phyloP scores from a whole-genome alignment of 768 basidiomycete species.

The Chalciporus piperatus region DNA sequence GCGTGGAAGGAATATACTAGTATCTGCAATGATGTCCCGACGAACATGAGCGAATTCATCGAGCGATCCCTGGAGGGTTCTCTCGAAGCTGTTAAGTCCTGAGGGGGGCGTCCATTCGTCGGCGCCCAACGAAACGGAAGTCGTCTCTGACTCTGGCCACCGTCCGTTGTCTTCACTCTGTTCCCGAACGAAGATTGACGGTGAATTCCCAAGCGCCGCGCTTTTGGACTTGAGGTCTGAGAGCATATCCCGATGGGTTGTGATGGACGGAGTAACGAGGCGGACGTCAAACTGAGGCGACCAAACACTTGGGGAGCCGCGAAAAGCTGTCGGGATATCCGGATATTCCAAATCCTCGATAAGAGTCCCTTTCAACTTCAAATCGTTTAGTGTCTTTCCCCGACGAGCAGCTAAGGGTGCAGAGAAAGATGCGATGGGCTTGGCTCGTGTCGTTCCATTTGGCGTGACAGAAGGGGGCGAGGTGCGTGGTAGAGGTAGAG shows the following conservation, averaged over 20 bases:
- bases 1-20: slow-evolving; percentile 12
- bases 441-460: background rate
- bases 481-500: background rate
- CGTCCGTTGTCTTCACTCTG: background rate
- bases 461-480: background rate
- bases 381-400: slow-evolving; percentile 32
- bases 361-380: slow-evolving; percentile 22
- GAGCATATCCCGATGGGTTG: slow-evolving; percentile 38
- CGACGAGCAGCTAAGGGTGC: slow-evolving; percentile 39
- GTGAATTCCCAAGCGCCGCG: slow-evolving; percentile 23
- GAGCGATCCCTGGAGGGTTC: slow-evolving; percentile 10
- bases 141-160: background rate
- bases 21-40: slow-evolving; percentile 1
- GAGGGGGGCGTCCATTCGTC: slow-evolving; percentile 39
- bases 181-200: slow-evolving; percentile 12
- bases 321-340: slow-evolving; percentile 42
- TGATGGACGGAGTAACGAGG: slow-evolving; percentile 12
- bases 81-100: slow-evolving; percentile 28
- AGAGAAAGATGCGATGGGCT: slow-evolving; percentile 30
- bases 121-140: slow-evolving; percentile 15
- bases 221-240: slow-evolving; percentile 32
- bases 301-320: slow-evolving; percentile 34
- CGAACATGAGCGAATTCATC: slow-evolving; percentile 1
- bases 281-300: slow-evolving; percentile 28
- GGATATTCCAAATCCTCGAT: slow-evolving; percentile 33